Percentiles rank a stretch among this genome's conserved stretches.
phyloP scores from a whole-genome alignment of 129 eudicot species.

The Glebionis coronaria region DNA sequence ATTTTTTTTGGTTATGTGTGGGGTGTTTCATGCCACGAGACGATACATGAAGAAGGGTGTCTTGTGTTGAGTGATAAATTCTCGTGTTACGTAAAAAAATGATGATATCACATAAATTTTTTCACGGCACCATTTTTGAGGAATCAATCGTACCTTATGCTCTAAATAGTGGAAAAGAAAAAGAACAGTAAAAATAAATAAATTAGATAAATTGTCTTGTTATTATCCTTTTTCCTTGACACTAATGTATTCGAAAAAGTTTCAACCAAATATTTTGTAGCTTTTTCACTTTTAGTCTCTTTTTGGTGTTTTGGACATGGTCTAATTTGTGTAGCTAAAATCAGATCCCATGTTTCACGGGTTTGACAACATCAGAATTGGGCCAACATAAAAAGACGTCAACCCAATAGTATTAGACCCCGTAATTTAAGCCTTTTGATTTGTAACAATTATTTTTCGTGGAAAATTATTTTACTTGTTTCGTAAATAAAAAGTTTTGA shows the following conservation, averaged over 20 bases:
- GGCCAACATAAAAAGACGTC: background rate
- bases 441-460: background rate
- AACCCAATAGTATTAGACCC: background rate
- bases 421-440: constrained; percentile 10
- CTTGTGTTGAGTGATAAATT: no score
- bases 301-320: background rate
- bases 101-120: no score
- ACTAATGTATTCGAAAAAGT: background rate
- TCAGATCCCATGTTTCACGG: constrained; percentile 26
- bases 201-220: no score
- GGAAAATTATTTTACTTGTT: background rate
- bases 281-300: background rate
- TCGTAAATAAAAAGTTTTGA: background rate
- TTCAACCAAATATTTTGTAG: background rate
- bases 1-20: no score
- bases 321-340: constrained; percentile 2
- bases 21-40: no score
- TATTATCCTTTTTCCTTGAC: no score
- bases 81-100: no score
- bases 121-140: no score
- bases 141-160: no score
- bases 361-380: constrained; percentile 7
- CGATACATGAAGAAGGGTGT: no score
- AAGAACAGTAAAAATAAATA: no score
- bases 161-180: no score